Evolutionary conservation across 352 stramenopile species (phyloP), one percentile per base, ranked within the genome.

Genomic region (Pythium rishiriense): DNA sequence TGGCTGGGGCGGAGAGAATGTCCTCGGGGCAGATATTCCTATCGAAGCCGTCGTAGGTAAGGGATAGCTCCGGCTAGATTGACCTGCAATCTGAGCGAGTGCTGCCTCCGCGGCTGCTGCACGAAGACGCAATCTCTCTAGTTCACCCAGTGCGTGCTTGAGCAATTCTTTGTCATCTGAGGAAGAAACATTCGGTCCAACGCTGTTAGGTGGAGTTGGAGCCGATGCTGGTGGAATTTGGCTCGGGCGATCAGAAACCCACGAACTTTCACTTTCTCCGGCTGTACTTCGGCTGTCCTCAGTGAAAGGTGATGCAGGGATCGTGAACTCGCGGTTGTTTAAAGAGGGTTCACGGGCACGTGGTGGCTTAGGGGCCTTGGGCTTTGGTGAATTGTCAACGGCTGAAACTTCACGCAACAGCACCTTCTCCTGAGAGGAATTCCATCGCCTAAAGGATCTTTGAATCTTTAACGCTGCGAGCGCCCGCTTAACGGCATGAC

Each of bases 71-170:
- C 57, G 55, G n/a, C 22, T 19, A 25, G 42, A 33, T 42, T 24
- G 48, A 21, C 29, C 66, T 22, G 57, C 46, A 25, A 80, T 64
- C 46, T 75, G 70, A 25, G 68, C 70, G 5, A 90, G 47, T 7
- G 81, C 81, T 22, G 81, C 79, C 69, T 90, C 81, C 33, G 81
- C 81, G 21, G 68, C 76, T 58, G 87, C 81, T 22, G 81, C 81
- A n/a, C 81, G 76, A 28, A 74, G 68, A 56, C 81, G 78, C 43
- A 90, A 74, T 15, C 74, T 63, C 35, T 90, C 79, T 21, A 90
- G 51, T 48, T 88, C 81, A 22, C 55, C 71, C 1, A 88, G 58
- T 19, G 79, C 81, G 29, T 78, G 78, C 14, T 76, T 73, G 3
- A 71, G 58, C 25, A 63, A 29, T 25, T 59, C 51, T 21, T 61